A percentile compares a stretch with the other conserved stretches of the same genome.
phyloP scores from a whole-genome alignment of 2,329 filamentous ascomycete genomes.

The Diaporthe humulicola region DNA sequence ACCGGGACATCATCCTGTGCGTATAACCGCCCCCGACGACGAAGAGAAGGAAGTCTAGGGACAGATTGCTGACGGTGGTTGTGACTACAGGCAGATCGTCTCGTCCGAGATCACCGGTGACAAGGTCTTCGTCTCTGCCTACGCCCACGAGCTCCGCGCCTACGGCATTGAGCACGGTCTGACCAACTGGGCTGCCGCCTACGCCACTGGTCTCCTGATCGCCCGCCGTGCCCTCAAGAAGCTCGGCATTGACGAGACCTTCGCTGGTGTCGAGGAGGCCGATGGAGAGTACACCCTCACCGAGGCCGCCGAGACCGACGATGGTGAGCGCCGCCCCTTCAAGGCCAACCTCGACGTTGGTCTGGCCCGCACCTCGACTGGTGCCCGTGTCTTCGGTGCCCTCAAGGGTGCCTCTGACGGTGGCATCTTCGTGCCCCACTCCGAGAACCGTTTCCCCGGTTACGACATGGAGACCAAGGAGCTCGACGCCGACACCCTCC shows the following conservation, averaged over 20 bases:
- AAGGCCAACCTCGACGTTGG: constrained; percentile 99
- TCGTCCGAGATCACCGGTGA: constrained; percentile 96
- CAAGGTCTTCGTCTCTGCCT: constrained; percentile 94
- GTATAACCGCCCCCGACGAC: constrained; percentile 1
- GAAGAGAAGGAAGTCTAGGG: background rate
- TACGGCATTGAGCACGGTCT: constrained; percentile 99
- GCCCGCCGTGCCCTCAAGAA: constrained; percentile 97
- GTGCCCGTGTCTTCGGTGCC: constrained; percentile 98
- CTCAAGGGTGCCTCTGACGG: constrained; percentile 99
- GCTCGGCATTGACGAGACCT: constrained; percentile 93
- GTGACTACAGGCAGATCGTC: constrained; percentile 94
- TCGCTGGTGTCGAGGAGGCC: constrained; percentile 95
- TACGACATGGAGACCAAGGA: constrained; percentile 98
- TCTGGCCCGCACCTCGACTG: constrained; percentile 96
- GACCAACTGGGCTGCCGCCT: constrained; percentile 99
- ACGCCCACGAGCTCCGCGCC: constrained; percentile 96
- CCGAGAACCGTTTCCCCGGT: constrained; percentile 99
- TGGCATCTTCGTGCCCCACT: constrained; percentile 97
- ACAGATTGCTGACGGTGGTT: constrained; percentile 23
- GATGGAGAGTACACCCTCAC: constrained; percentile 97
- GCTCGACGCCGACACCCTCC: constrained; percentile 95
- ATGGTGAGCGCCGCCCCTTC: constrained; percentile 97
- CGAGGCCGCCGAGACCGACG: constrained; percentile 91
- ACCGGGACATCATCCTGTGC: constrained; percentile 77
- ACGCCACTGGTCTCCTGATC: constrained; percentile 95